Evolutionary conservation across 1,284 basidiomycete species (phyloP).

Genomic region (Thecaphora thlaspeos): DNA sequence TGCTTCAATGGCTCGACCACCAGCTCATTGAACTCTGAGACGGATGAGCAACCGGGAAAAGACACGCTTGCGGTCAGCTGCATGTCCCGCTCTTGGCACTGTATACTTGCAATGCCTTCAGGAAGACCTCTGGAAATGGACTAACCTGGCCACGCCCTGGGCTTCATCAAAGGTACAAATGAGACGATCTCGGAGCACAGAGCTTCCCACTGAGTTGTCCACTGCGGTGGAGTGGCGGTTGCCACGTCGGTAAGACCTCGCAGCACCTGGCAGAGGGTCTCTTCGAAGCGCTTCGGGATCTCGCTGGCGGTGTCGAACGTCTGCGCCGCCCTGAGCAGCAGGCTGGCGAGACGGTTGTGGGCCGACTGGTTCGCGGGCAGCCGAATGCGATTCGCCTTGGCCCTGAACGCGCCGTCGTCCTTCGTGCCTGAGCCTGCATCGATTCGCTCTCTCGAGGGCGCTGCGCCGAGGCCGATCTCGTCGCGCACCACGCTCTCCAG

Average conservation of each 20-base stretch:
- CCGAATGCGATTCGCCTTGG: slow-evolving; percentile 9
- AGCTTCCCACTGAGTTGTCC: no score
- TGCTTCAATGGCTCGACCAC: slow-evolving; percentile 17
- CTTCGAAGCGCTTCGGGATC: slow-evolving; percentile 24
- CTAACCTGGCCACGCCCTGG: neutral
- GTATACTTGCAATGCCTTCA: no score
- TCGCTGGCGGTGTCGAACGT: slow-evolving; percentile 22
- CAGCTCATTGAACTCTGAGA: slow-evolving; percentile 8
- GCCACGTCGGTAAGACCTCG: slow-evolving; percentile 16
- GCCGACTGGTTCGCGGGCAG: slow-evolving; percentile 14
- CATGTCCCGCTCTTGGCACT: no score
- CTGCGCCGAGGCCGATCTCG: slow-evolving; percentile 21
- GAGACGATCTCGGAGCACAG: neutral
- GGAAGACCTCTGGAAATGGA: neutral
- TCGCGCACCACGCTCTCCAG: slow-evolving; percentile 33
- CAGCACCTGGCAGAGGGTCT: slow-evolving; percentile 11
- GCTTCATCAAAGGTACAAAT: neutral
- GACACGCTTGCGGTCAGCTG: no score
- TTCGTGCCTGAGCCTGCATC: neutral
- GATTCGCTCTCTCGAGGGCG: neutral
- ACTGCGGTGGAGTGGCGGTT: neutral
- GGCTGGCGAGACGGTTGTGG: slow-evolving; percentile 14
- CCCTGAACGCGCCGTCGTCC: no score
- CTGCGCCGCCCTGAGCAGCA: slow-evolving; percentile 13
- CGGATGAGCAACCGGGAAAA: no score